Conservation (phyloP, 2,329 filamentous ascomycete genomes). For the Diaporthe sp. region DNA sequence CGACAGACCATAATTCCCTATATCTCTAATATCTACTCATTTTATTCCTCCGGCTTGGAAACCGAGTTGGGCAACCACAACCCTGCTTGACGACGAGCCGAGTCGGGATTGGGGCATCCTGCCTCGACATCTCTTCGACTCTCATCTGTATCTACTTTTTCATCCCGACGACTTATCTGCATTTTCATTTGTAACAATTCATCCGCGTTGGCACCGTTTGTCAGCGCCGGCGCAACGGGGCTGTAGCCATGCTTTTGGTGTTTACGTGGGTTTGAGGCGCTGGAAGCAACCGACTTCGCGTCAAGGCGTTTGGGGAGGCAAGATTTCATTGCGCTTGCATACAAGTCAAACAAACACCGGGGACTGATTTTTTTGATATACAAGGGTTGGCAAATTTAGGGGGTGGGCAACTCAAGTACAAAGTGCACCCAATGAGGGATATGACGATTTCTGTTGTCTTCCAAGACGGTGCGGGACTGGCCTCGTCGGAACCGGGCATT, state of each 20-base stretch:
- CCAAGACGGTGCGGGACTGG: conserved; percentile 22
- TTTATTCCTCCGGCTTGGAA: conserved; percentile 1
- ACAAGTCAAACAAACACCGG: conserved; percentile 25
- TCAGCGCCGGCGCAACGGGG: conserved; percentile 36
- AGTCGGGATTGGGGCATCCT: background rate
- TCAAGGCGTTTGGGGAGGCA: conserved; percentile 38
- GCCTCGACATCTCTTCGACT: conserved; percentile 9
- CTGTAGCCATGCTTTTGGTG: conserved; percentile 31
- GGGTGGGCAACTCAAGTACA: conserved; percentile 13
- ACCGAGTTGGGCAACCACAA: background rate
- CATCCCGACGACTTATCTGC: conserved; percentile 28
- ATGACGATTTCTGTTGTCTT: conserved; percentile 28
- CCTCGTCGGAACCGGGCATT: conserved; percentile 17
- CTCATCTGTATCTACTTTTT: conserved; percentile 38
- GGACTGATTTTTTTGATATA: background rate
- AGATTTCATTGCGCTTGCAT: conserved; percentile 34
- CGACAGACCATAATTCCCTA: conserved; percentile 30
- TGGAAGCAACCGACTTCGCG: conserved; percentile 37
- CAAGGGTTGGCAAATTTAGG: background rate
- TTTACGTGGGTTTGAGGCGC: conserved; percentile 26
- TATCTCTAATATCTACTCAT: conserved; percentile 32
- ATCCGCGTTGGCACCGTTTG: conserved; percentile 30
- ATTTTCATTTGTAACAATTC: conserved; percentile 38
- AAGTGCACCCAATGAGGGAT: conserved; percentile 13
- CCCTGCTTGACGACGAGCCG: background rate